These are phyloP conservation scores for Ceratorhiza oryzae-sativae DNA, from an alignment of 1,284 basidiomycete species.

Conservation along the genomic window DNA sequence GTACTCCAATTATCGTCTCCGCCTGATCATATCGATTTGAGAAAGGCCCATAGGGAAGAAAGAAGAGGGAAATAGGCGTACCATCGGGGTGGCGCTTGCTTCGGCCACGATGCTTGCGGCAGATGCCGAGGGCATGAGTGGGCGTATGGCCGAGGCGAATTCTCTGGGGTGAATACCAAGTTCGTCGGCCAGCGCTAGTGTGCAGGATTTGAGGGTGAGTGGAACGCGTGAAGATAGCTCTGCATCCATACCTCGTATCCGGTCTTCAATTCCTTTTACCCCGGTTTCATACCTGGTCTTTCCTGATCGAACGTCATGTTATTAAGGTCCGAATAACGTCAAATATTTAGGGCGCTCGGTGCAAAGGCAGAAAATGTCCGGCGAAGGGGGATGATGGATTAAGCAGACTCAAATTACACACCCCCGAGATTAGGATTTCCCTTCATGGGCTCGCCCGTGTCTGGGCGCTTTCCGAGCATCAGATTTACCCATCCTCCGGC, in stretches of 20 bases:
- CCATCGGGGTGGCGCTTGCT: slow-evolving; percentile 36
- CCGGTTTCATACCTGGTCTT: neutral
- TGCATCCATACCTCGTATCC: slow-evolving; percentile 11
- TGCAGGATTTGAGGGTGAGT: neutral
- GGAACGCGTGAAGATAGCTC: neutral
- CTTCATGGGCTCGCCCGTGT: slow-evolving; percentile 31
- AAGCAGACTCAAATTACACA: neutral
- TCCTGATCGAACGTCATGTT: neutral
- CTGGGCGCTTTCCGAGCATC: slow-evolving; percentile 39
- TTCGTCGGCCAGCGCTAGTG: slow-evolving; percentile 41
- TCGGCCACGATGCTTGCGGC: slow-evolving; percentile 37
- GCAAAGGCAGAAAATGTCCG: neutral
- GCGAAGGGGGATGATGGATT: neutral
- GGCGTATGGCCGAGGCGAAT: slow-evolving; percentile 43
- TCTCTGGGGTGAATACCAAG: slow-evolving; percentile 43
- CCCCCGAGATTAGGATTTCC: slow-evolving; percentile 23
- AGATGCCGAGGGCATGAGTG: slow-evolving; percentile 41
- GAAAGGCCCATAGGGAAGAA: neutral
- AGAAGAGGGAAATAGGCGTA: neutral
- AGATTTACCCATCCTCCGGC: slow-evolving; percentile 44
- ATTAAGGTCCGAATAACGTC: neutral
- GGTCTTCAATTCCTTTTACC: slow-evolving; percentile 22
- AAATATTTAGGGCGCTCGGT: neutral
- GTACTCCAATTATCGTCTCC: slow-evolving; percentile 23
- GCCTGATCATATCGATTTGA: neutral